These are phyloP conservation scores for Phytophthora tubulina DNA, from an alignment of 352 stramenopile genomes.

Conservation along the genomic window DNA sequence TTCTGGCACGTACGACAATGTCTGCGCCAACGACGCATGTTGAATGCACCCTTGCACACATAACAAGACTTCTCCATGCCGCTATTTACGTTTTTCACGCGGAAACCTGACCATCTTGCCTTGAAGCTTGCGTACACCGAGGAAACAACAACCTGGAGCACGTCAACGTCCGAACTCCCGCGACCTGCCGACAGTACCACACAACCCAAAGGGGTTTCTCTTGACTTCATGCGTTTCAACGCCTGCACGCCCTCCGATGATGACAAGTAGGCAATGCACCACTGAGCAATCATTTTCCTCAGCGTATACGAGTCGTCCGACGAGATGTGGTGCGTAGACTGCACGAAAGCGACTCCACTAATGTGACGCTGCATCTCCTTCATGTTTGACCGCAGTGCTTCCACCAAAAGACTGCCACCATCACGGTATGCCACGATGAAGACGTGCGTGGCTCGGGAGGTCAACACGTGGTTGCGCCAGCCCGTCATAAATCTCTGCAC, in stretches of 20 bases:
- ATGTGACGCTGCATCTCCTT: slow-evolving; percentile 77
- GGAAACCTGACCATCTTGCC: slow-evolving; percentile 77
- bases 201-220: slow-evolving; percentile 65
- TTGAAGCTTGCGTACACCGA: slow-evolving; percentile 79
- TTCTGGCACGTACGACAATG: slow-evolving; percentile 80
- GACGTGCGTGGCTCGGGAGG: slow-evolving; percentile 69
- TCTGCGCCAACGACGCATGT: slow-evolving; percentile 77
- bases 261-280: slow-evolving; percentile 67
- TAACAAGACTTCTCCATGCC: slow-evolving; percentile 80
- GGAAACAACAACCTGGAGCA: slow-evolving; percentile 60
- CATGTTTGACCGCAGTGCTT: slow-evolving; percentile 62
- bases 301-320: slow-evolving; percentile 68
- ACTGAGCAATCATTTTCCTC: slow-evolving; percentile 77
- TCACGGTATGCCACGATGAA: slow-evolving; percentile 75
- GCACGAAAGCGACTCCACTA: slow-evolving; percentile 73
- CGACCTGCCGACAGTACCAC: slow-evolving; percentile 59
- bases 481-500: slow-evolving; percentile 73
- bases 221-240: slow-evolving; percentile 66
- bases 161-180: slow-evolving; percentile 56
- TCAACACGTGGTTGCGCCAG: slow-evolving; percentile 77
- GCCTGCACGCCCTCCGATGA: slow-evolving; percentile 43
- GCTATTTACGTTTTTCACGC: slow-evolving; percentile 75
- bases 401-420: slow-evolving; percentile 62
- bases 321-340: slow-evolving; percentile 70
- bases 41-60: slow-evolving; percentile 70